These are phyloP conservation scores for Agaricales sp. DNA, from an alignment of 1,284 basidiomycete genomes.

Conservation along the genomic window DNA sequence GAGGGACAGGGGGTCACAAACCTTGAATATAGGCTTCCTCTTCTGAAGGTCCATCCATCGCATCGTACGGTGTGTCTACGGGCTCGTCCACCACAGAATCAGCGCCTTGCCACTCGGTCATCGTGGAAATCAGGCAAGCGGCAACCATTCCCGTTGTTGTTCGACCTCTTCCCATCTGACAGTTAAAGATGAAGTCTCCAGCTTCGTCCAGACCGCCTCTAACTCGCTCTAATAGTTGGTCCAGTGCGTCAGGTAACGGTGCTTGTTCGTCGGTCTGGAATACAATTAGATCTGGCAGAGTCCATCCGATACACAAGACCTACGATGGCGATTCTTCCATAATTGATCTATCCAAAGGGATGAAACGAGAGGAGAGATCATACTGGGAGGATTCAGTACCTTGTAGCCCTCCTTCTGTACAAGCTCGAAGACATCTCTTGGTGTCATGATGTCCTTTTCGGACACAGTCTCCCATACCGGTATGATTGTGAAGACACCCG, in stretches of 20 bases:
- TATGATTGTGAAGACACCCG: slow-evolving; percentile 82
- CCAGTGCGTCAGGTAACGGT: slow-evolving; percentile 79
- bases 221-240: slow-evolving; percentile 69
- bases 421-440: slow-evolving; percentile 73
- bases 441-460: slow-evolving; percentile 88
- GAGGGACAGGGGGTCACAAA: slow-evolving; percentile 20
- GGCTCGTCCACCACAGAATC: slow-evolving; percentile 30
- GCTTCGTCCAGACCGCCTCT: slow-evolving; percentile 47
- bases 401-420: slow-evolving; percentile 72
- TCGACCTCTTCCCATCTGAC: slow-evolving; percentile 77
- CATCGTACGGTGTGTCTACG: slow-evolving; percentile 41
- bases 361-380: no score
- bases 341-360: slow-evolving; percentile 58
- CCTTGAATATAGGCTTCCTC: slow-evolving; percentile 84
- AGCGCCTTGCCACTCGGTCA: slow-evolving; percentile 44
- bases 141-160: slow-evolving; percentile 93
- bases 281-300: slow-evolving; percentile 5
- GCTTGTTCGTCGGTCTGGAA: slow-evolving; percentile 90
- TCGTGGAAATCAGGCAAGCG: slow-evolving; percentile 80
- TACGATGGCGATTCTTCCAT: slow-evolving; percentile 80
- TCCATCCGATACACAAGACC: slow-evolving; percentile 18
- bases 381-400: no score
- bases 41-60: slow-evolving; percentile 71
- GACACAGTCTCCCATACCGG: slow-evolving; percentile 83
- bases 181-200: slow-evolving; percentile 81